These are phyloP conservation scores for Aureobasidium sp. DNA, from an alignment of 2,329 filamentous ascomycete species.

Conservation along the genomic window DNA sequence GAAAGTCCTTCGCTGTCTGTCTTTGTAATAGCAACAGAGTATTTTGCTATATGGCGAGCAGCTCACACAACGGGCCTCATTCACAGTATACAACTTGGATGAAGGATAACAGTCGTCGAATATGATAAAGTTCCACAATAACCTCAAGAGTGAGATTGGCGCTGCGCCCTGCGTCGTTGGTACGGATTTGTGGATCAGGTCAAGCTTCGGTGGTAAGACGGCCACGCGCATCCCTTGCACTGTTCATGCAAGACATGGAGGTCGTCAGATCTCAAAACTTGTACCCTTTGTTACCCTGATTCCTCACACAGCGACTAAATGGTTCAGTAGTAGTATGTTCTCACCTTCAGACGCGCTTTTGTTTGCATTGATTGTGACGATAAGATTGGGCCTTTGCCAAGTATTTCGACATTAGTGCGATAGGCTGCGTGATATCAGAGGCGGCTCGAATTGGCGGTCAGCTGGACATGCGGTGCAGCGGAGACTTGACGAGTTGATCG, in stretches of 20 bases:
- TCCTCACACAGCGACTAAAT: neutral
- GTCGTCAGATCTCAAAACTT: neutral
- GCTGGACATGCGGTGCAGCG: neutral
- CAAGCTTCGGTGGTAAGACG: neutral
- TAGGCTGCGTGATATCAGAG: neutral
- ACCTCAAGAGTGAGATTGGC: neutral
- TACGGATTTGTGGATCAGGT: neutral
- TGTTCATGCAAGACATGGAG: conserved; percentile 3
- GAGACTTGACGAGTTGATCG: neutral
- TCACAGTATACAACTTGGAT: neutral
- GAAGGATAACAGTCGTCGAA: neutral
- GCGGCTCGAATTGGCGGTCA: conserved; percentile 10
- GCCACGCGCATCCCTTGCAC: neutral
- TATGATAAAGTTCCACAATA: neutral
- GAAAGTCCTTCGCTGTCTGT: too few relatives aligned
- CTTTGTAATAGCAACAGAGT: too few relatives aligned
- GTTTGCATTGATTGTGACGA: neutral
- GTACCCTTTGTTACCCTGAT: neutral
- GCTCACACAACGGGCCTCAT: neutral
- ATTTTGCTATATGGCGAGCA: neutral
- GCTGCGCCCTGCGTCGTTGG: neutral
- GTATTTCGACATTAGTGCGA: neutral
- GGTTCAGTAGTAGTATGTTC: neutral
- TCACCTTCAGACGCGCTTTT: neutral
- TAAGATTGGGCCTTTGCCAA: neutral